Evolutionary conservation across 2,329 filamentous ascomycete genomes (phyloP), one percentile per base, ranked within the genome.

Genomic region (Cryoendolithus antarcticus): DNA sequence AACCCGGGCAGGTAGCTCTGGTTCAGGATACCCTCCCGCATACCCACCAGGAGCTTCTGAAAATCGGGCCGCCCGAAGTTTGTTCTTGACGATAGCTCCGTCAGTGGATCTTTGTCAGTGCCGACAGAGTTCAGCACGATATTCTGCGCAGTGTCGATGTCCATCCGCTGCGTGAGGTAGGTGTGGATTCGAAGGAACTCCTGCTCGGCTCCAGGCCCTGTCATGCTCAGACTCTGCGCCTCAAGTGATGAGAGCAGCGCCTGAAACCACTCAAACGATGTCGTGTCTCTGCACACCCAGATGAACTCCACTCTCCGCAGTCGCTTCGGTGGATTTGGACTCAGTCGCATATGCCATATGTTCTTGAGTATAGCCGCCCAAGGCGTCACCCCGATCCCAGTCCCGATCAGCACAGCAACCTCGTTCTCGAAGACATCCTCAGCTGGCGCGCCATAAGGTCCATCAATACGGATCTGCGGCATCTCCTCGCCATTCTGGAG

Each of bases 231-330:
- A 37, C 82, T 88, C 59, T 98, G 91, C 29, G 79, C 72, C 63
- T 98, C 91, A 13, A 98, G 80, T 0, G 85, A 93, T 1, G 83
- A 84, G 10, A 98, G 74, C 1, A 98, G 77, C 1, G 83, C 86
- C 60, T 98, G 91, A 70, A 98, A 96, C 91, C 91, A 98, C 65
- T 96, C 91, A 56, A 98, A 98, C 0, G 88, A 94, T 28, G 76
- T 82, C 0, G 88, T 94, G 56, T 95, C 88, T 61, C 84, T 91
- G 73, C 89, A 95, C 37, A 96, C 81, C 91, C 91, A 98, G 67
- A 98, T 93, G 64, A 98, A 98, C 62, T 98, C 91, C 24, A 98
- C 89, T 60, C 91, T 82, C 43, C 86, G 83, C 34, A 98, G 79
- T 57, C 89, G 84, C 36, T 76, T 78, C 1, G 89, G 88, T 19